These are phyloP conservation scores for Rhodocollybia butyracea DNA, from an alignment of 768 basidiomycete genomes.

Conservation along the genomic window DNA sequence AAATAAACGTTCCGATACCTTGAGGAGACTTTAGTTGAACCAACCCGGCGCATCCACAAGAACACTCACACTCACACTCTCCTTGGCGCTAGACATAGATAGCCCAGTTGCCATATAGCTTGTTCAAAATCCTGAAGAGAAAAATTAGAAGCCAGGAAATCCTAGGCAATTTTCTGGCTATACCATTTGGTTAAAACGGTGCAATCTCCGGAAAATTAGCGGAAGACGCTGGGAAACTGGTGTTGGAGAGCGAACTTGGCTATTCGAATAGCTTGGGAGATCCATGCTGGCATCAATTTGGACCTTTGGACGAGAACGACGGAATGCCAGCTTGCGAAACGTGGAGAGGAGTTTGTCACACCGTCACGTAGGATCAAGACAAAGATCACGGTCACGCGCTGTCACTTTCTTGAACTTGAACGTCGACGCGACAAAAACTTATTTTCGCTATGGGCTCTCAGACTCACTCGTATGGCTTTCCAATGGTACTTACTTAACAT, in stretches of 20 bases:
- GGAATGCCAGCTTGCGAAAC: slow-evolving; percentile 33
- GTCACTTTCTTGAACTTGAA: background rate
- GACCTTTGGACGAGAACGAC: slow-evolving; percentile 24
- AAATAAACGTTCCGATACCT: slow-evolving; percentile 97
- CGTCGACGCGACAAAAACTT: too few species aligned
- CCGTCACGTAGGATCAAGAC: background rate
- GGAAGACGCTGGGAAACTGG: slow-evolving; percentile 60
- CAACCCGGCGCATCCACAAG: slow-evolving; percentile 5
- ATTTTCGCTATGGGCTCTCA: too few species aligned
- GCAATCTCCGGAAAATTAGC: slow-evolving; percentile 74
- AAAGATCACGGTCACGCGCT: too few species aligned
- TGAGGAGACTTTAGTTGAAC: slow-evolving; percentile 4
- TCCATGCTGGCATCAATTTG: slow-evolving; percentile 13
- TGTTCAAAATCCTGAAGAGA: slow-evolving; percentile 85
- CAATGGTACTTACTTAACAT: background rate
- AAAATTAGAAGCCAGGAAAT: too few species aligned
- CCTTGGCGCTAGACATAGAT: slow-evolving; percentile 87
- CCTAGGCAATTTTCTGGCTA: slow-evolving; percentile 20
- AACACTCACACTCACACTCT: slow-evolving; percentile 64
- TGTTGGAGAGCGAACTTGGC: slow-evolving; percentile 27
- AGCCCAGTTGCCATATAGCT: slow-evolving; percentile 94
- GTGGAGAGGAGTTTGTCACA: background rate
- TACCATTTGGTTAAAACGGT: slow-evolving; percentile 88
- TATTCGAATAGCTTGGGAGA: slow-evolving; percentile 29
- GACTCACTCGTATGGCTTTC: background rate